Percentiles rank a stretch among this genome's conserved stretches.
Evolutionary conservation across 495 filamentous ascomycete genomes (phyloP).

Genomic region (Aspergillus campestris): DNA sequence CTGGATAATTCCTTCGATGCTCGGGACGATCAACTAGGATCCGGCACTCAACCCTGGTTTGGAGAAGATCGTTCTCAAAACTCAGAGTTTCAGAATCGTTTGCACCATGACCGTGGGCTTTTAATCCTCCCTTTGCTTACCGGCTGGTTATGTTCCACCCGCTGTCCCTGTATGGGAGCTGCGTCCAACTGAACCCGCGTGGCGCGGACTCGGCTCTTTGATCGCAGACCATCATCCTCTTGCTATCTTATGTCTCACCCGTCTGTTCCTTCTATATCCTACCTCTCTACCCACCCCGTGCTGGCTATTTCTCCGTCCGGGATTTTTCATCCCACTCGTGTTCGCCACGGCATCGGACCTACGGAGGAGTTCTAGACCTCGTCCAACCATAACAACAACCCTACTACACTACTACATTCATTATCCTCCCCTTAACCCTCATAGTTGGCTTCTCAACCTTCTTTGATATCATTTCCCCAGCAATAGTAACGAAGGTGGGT

Average conservation of each 20-base stretch:
- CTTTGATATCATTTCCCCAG: too few species aligned
- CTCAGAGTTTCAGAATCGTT: constrained; percentile 20
- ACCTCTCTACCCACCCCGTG: too few species aligned
- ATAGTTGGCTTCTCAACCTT: too few species aligned
- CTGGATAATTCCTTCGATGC: constrained; percentile 9
- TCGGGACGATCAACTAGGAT: constrained; percentile 21
- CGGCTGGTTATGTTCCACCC: constrained; percentile 9
- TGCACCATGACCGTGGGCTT: constrained; percentile 22
- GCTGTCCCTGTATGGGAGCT: constrained; percentile 9
- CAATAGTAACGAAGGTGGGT: too few species aligned
- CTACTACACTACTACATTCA: too few species aligned
- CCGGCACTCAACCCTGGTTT: constrained; percentile 27
- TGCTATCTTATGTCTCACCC: background rate
- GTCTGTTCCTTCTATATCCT: too few species aligned
- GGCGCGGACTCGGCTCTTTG: constrained; percentile 6
- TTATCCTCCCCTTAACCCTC: too few species aligned
- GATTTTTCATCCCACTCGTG: too few species aligned
- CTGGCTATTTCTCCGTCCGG: too few species aligned
- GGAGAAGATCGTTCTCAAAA: constrained; percentile 19
- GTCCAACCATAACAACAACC: too few species aligned
- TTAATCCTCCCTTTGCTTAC: constrained; percentile 16
- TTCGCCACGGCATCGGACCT: too few species aligned
- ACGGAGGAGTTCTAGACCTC: too few species aligned
- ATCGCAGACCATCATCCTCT: constrained; percentile 3
- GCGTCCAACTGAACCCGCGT: constrained; percentile 7